These are phyloP conservation scores for Chlorella sp. DNA, from an alignment of 139 green algal species.

Conservation along the genomic window DNA sequence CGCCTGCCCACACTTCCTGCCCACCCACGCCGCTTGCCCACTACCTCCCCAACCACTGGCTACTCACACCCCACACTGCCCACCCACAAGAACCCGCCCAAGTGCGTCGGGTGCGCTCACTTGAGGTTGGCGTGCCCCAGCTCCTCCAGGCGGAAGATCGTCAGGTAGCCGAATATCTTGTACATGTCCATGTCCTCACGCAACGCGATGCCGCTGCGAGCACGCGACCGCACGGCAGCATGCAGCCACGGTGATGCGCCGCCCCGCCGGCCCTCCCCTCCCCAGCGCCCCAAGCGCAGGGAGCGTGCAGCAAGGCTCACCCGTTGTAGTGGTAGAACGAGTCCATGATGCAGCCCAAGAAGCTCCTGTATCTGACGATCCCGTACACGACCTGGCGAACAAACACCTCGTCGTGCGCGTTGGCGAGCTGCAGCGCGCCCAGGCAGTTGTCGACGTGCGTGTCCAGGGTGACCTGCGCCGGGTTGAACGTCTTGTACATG, in stretches of 20 bases:
- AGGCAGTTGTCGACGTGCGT: conserved; percentile 40
- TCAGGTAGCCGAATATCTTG: conserved; percentile 43
- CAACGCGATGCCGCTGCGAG: conserved; percentile 28
- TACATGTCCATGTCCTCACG: conserved; percentile 45
- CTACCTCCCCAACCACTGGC: background rate
- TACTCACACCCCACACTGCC: conserved; percentile 57
- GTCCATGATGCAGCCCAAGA: conserved; percentile 37
- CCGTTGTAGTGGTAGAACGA: conserved; percentile 52
- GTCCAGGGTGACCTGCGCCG: conserved; percentile 40
- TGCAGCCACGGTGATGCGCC: background rate
- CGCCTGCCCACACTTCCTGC: background rate
- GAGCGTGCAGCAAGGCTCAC: conserved; percentile 7
- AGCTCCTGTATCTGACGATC: conserved; percentile 31
- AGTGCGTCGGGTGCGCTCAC: conserved; percentile 24
- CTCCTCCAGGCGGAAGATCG: conserved; percentile 50
- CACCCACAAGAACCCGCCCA: conserved; percentile 49
- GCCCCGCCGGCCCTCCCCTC: background rate
- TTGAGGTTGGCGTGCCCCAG: conserved; percentile 36
- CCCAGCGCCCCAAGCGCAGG: too few relatives aligned
- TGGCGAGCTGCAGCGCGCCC: conserved; percentile 19
- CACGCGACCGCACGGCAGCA: background rate
- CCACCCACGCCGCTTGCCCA: background rate
- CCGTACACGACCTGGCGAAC: conserved; percentile 48
- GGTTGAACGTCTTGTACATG: conserved; percentile 43
- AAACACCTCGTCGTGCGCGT: conserved; percentile 38